A percentile compares a stretch with the other conserved stretches of the same genome.
Conservation (phyloP, 2,329 filamentous ascomycete species). For the Colletotrichum horii region DNA sequence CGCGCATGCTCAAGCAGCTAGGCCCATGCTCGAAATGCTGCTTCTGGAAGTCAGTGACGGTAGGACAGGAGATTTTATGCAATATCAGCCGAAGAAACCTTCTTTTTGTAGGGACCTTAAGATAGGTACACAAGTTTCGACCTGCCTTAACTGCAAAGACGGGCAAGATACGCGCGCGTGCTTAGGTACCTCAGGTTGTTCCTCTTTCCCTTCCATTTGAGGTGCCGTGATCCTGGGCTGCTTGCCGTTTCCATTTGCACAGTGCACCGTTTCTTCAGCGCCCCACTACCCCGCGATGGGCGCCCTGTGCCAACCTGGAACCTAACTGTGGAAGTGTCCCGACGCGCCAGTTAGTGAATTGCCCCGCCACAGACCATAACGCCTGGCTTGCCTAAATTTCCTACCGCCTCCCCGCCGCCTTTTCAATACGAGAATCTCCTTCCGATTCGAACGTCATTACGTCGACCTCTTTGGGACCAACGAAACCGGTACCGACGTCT, state of each 20-base stretch:
- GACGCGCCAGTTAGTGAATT: neutral
- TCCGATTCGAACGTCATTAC: neutral
- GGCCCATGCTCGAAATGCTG: neutral
- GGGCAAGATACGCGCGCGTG: neutral
- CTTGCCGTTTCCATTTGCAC: neutral
- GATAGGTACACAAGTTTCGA: neutral
- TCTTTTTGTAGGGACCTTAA: neutral
- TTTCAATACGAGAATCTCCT: neutral
- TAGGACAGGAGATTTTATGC: neutral
- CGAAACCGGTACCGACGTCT: neutral
- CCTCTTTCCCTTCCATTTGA: neutral
- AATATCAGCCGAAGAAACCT: neutral
- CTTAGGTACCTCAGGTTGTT: neutral
- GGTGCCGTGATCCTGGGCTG: neutral
- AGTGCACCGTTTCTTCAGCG: conserved; percentile 6
- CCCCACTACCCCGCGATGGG: conserved; percentile 20
- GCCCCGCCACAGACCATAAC: conserved; percentile 16
- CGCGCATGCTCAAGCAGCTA: neutral
- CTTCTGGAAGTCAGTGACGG: neutral
- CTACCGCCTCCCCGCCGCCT: conserved; percentile 5
- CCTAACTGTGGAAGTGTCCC: neutral
- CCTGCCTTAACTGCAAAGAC: neutral
- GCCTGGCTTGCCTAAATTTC: conserved; percentile 12
- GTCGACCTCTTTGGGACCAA: neutral
- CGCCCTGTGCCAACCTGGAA: neutral